These are phyloP conservation scores for Acrodontium crateriforme DNA, from an alignment of 2,329 filamentous ascomycete species.

Conservation along the genomic window DNA sequence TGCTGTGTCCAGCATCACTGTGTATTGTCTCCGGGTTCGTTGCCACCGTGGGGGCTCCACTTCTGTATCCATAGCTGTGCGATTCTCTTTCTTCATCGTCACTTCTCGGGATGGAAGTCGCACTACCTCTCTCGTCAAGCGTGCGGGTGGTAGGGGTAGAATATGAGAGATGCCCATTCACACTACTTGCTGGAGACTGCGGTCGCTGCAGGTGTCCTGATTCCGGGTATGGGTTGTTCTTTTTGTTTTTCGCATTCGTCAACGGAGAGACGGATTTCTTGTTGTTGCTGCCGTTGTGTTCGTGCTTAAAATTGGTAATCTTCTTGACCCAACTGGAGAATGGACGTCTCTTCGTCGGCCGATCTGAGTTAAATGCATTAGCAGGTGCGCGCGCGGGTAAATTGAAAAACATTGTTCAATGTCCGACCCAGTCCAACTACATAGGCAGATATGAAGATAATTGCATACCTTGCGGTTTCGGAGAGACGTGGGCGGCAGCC, in stretches of 20 bases:
- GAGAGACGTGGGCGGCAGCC: slow-evolving; percentile 32
- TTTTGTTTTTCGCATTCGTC: slow-evolving; percentile 14
- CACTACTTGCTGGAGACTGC: slow-evolving; percentile 25
- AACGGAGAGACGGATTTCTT: slow-evolving; percentile 24
- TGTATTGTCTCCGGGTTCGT: slow-evolving; percentile 65
- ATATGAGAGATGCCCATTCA: slow-evolving; percentile 34
- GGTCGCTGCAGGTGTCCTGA: slow-evolving; percentile 50
- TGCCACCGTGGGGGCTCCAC: slow-evolving; percentile 65
- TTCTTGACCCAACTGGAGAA: slow-evolving; percentile 94
- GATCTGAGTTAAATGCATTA: slow-evolving; percentile 39
- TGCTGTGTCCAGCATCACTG: slow-evolving; percentile 64
- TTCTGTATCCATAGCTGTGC: slow-evolving; percentile 52
- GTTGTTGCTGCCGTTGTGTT: slow-evolving; percentile 26
- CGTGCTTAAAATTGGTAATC: slow-evolving; percentile 71
- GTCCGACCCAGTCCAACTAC: slow-evolving; percentile 45
- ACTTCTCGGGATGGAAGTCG: slow-evolving; percentile 37
- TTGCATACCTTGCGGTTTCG: slow-evolving; percentile 29
- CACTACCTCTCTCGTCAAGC: slow-evolving; percentile 29
- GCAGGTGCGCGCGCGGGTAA: not conserved
- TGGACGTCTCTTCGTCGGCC: slow-evolving; percentile 61
- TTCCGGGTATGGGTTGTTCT: slow-evolving; percentile 67
- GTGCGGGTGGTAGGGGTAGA: slow-evolving; percentile 42
- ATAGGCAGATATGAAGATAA: not conserved
- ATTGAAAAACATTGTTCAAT: too few relatives aligned
- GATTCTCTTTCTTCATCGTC: slow-evolving; percentile 45